Evolutionary conservation across 2,329 filamentous ascomycete genomes (phyloP), one percentile per base, ranked within the genome.

Genomic region (Hirsutella thompsonii): DNA sequence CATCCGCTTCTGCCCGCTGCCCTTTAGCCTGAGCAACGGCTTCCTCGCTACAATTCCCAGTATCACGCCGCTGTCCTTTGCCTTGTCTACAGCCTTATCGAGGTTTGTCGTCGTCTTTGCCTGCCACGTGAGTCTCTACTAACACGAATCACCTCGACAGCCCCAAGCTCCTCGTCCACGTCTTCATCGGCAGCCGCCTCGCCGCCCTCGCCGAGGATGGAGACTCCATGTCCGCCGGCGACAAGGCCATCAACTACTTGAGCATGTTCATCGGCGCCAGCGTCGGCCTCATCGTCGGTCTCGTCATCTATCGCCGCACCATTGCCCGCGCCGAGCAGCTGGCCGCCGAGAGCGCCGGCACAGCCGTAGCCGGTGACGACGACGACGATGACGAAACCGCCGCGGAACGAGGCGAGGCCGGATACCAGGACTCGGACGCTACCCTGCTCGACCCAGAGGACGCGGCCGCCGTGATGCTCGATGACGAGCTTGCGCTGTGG

Each of bases 31-130:
- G 50, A 89, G 84, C 56, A 98, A 98, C 57, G 92, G 88, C 39
- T 94, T 94, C 45, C 76, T 98, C 42, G 87, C 87, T 23, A 96
- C 92, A 1, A 89, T 98, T 46, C 89, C 89, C 3, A 94, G 83
- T 26, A 85, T 98, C 28, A 74, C 80, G 20, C 83, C 84, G 33
- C 59, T 72, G 45, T 75, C 75, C 37, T 96, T 93, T 63, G 81
- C 80, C 26, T 58, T 88, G 36, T 90, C 92, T 5, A 96, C 90
- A 0, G 81, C 85, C 3, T 66, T 90, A 14, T 80, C 88, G 10
- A 78, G 74, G 69, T 71, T 47, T 44, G 59, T 54, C 30, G 32
- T 16, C 14, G 18, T 16, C n/a, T 18, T 16, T 16, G 23, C 30
- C n/a, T 19, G 26, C 13, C 37, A 20, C 18, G 33, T 29, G 34